A percentile compares a stretch with the other conserved stretches of the same genome.
phyloP scores from a whole-genome alignment of 2,329 filamentous ascomycete species.

The Aschersonia sp. region DNA sequence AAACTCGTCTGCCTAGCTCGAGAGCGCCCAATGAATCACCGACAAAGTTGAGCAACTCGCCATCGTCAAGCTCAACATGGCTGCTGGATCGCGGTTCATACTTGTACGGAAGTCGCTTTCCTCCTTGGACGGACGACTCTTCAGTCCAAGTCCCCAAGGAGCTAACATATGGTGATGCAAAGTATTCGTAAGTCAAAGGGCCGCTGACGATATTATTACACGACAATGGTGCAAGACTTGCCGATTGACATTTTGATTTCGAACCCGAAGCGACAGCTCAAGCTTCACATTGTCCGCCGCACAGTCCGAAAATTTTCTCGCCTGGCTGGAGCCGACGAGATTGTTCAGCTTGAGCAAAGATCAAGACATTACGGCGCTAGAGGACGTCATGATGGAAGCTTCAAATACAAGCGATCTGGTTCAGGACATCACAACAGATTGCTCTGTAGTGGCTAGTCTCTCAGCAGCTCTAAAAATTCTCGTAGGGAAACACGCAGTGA shows the following conservation, averaged over 20 bases:
- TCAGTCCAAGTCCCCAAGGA: background rate
- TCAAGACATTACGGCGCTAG: conserved; percentile 16
- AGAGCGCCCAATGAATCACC: background rate
- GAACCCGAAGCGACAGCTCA: conserved; percentile 34
- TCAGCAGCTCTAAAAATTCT: conserved; percentile 64
- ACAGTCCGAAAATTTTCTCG: conserved; percentile 63
- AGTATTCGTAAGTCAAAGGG: background rate
- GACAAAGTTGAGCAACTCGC: background rate
- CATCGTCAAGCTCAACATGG: background rate
- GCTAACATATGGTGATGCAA: background rate
- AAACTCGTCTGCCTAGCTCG: conserved; percentile 20
- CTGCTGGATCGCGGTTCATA: conserved; percentile 65
- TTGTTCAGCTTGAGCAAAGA: conserved; percentile 26
- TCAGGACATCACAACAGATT: conserved; percentile 91
- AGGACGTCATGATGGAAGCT: conserved; percentile 38
- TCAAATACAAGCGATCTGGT: conserved; percentile 62
- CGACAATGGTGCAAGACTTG: background rate
- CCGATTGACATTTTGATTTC: background rate
- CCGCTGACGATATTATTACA: background rate
- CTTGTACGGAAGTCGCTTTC: conserved; percentile 72
- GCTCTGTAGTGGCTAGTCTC: conserved; percentile 90
- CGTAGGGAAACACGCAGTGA: conserved; percentile 54
- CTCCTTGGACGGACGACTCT: conserved; percentile 64
- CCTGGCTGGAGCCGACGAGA: conserved; percentile 68
- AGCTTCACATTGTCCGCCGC: conserved; percentile 58